Evolutionary conservation across 768 basidiomycete genomes (phyloP).

Genomic region (Phylloporus rhodoxanthus): DNA sequence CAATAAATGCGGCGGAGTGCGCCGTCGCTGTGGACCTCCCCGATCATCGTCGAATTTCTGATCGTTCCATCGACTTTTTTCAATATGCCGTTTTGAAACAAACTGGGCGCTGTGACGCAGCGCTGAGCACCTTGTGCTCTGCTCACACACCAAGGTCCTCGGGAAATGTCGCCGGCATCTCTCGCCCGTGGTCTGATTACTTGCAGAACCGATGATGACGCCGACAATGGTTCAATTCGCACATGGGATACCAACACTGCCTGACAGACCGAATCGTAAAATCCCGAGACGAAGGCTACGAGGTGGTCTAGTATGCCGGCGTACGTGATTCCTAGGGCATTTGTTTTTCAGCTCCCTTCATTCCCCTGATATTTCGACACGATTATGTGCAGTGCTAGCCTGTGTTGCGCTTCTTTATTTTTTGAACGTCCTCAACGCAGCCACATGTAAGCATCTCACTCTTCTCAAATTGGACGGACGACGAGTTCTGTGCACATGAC

Average conservation of each 20-base stretch:
- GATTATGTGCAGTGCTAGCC: background rate
- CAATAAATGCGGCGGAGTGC: background rate
- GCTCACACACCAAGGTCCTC: background rate
- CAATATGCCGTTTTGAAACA: background rate
- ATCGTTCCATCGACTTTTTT: background rate
- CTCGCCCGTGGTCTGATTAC: background rate
- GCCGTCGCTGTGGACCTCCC: background rate
- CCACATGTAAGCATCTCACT: background rate
- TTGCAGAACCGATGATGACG: background rate
- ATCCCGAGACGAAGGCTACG: background rate
- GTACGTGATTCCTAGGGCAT: too few relatives aligned
- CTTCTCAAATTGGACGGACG: background rate
- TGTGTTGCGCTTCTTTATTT: background rate
- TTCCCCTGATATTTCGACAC: too few relatives aligned
- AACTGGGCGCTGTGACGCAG: background rate
- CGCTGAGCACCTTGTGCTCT: background rate
- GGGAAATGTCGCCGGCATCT: background rate
- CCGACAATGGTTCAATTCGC: too few relatives aligned
- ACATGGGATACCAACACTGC: background rate
- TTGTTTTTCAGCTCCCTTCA: too few relatives aligned
- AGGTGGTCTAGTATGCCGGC: background rate
- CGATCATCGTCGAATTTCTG: background rate
- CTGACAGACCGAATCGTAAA: background rate
- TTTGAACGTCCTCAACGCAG: background rate
- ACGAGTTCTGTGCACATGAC: background rate